Conservation (phyloP, 176 grass and related monocot species). For the Echinochloa phyllopogon region DNA sequence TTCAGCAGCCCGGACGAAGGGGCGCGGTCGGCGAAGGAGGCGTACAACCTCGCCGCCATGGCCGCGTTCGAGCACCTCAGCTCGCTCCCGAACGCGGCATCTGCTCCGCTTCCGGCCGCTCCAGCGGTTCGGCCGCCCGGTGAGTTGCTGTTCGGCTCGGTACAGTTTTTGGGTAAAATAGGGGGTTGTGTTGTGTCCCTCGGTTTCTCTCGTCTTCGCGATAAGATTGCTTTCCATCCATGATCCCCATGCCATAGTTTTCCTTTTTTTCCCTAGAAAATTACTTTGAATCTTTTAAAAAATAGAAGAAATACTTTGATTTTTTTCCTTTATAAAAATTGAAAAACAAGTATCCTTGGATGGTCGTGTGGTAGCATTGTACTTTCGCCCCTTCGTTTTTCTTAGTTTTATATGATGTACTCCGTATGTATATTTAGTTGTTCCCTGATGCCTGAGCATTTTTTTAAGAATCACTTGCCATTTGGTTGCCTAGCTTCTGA, state of each 20-base stretch:
- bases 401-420: not conserved
- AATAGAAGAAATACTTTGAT: too few relatives aligned
- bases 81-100: not conserved
- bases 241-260: not conserved
- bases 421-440: not conserved
- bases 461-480: conserved; percentile 2
- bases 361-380: not conserved
- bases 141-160: conserved; percentile 26
- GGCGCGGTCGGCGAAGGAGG: conserved; percentile 62
- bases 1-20: conserved; percentile 57
- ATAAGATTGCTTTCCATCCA: not conserved
- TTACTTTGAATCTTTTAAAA: too few relatives aligned
- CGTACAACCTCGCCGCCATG: conserved; percentile 66
- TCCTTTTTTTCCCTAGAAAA: too few relatives aligned
- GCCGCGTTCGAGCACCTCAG: conserved; percentile 61
- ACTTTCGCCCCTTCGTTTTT: conserved; percentile 14
- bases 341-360: not conserved
- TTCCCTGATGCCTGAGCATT: not conserved
- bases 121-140: conserved; percentile 20
- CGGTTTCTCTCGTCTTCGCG: not conserved
- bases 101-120: not conserved
- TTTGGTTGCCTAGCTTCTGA: conserved; percentile 21
- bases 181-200: not conserved
- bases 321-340: not conserved
- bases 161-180: not conserved